Evolutionary conservation across 371 early-diverging fungal species (phyloP), one percentile per base, ranked within the genome.

Genomic region (Mortierella sp.): DNA sequence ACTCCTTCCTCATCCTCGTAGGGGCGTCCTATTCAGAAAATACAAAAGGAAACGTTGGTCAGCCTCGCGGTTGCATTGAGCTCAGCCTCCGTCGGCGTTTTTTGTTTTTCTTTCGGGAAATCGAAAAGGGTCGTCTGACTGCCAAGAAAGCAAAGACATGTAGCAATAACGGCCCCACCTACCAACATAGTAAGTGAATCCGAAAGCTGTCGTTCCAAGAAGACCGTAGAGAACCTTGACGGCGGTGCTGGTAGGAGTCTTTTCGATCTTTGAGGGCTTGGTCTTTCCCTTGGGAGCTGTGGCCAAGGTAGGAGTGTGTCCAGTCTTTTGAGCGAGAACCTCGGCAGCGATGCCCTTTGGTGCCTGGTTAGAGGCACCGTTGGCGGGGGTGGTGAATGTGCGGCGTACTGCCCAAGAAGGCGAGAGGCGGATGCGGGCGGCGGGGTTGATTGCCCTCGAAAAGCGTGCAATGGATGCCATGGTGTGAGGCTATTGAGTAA

Each of bases 231-330:
- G 71, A 8, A 76, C 78, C 61, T 85, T 78, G 46, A 79, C 40
- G n/a, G 74, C 61, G 67, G 76, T 78, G 74, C 76, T 81, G 37
- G 79, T 85, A 16, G 81, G 81, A 34, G 86, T 85, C 76, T 85
- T 85, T 71, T 76, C 86, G 59, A 85, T 81, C 80, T 89, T 91
- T n/a, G 89, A 87, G 40, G 91, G 91, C 79, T 89, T 91, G 81
- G 87, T 88, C 85, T 89, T 88, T 72, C 91, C 88, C 76, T 91
- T 91, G 31, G 91, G 91, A 1, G 83, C 80, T 26, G 89, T 90
- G 31, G 90, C 82, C 73, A 74, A 73, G 6, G 78, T 84, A 24
- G 86, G 76, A 43, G 73, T 53, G 16, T 78, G 74, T 44, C 89
- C 88, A 3, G 88, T 87, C 79, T 89, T 89, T 75, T 87, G 83